These are phyloP conservation scores for Microcyclosporella mali DNA, from an alignment of 2,329 filamentous ascomycete genomes.

Conservation along the genomic window DNA sequence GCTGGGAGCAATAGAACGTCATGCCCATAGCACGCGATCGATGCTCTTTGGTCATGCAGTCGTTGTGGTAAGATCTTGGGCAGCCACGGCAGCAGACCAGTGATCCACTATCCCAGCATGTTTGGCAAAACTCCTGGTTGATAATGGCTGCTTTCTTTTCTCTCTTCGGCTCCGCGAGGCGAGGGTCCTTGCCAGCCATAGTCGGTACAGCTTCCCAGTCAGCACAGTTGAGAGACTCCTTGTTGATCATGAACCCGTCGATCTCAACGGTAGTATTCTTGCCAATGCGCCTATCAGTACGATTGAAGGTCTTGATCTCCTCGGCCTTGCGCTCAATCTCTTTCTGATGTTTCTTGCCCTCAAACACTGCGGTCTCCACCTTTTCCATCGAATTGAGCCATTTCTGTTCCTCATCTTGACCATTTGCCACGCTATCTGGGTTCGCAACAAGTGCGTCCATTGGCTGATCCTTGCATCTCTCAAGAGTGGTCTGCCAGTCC, in stretches of 20 bases:
- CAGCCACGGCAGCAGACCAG: conserved; percentile 47
- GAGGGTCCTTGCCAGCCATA: conserved; percentile 49
- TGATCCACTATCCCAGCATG: conserved; percentile 46
- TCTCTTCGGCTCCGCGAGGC: conserved; percentile 44
- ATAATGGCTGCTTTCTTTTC: conserved; percentile 44
- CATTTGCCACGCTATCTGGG: conserved; percentile 17
- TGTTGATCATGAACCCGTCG: conserved; percentile 51
- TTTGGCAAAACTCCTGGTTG: conserved; percentile 50
- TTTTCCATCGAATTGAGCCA: conserved; percentile 54
- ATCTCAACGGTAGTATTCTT: conserved; percentile 56
- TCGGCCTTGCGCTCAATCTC: conserved; percentile 30
- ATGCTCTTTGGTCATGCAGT: conserved; percentile 42
- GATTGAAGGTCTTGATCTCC: conserved; percentile 25
- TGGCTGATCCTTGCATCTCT: conserved; percentile 49
- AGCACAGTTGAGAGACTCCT: conserved; percentile 49
- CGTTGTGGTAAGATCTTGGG: conserved; percentile 49
- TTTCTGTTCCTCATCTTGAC: conserved; percentile 44
- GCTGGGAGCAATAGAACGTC: conserved; percentile 50
- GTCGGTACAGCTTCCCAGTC: conserved; percentile 55
- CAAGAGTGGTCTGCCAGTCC: conserved; percentile 50
- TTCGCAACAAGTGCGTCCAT: conserved; percentile 37
- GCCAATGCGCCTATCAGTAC: conserved; percentile 46
- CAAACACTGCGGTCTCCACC: conserved; percentile 53
- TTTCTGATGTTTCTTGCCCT: conserved; percentile 48
- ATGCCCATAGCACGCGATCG: conserved; percentile 39